Percentiles rank a stretch among this genome's conserved stretches.
phyloP scores from a whole-genome alignment of 2,329 filamentous ascomycete species.

The Berkeleyomyces rouxiae region DNA sequence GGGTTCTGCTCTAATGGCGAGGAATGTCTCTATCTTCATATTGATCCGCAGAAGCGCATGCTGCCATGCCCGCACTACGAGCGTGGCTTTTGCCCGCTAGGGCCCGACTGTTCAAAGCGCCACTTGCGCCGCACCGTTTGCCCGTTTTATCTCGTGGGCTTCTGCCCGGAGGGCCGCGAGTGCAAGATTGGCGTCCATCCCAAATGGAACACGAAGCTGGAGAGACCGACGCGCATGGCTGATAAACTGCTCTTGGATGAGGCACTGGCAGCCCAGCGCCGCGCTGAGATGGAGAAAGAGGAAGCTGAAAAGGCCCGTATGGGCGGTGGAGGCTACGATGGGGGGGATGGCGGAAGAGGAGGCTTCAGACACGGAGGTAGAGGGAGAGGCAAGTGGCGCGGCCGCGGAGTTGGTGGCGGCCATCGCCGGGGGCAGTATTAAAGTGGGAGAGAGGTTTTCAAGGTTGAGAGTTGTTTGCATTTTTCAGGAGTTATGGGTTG shows the following conservation, averaged over 20 bases:
- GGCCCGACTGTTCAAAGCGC: slow-evolving; percentile 71
- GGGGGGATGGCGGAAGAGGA: slow-evolving; percentile 18
- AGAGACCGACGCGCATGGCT: slow-evolving; percentile 56
- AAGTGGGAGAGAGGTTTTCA: neutral
- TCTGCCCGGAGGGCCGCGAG: slow-evolving; percentile 65
- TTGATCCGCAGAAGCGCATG: slow-evolving; percentile 64
- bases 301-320: slow-evolving; percentile 5
- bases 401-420: slow-evolving; percentile 18
- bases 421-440: slow-evolving; percentile 23
- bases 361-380: slow-evolving; percentile 19
- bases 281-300: slow-evolving; percentile 18
- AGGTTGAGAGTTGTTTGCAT: neutral
- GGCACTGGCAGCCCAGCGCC: slow-evolving; percentile 19
- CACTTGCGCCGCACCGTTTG: slow-evolving; percentile 74
- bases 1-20: slow-evolving; percentile 94
- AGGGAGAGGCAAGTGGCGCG: slow-evolving; percentile 26
- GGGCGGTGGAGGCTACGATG: slow-evolving; percentile 22
- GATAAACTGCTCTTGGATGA: slow-evolving; percentile 43
- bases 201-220: slow-evolving; percentile 59
- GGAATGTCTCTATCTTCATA: slow-evolving; percentile 85
- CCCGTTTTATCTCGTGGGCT: slow-evolving; percentile 75
- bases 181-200: slow-evolving; percentile 76
- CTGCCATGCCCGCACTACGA: slow-evolving; percentile 84
- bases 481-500: neutral
- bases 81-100: slow-evolving; percentile 82